phyloP scores from a whole-genome alignment of 306 rosid species.

The Notholithocarpus densiflorus region DNA sequence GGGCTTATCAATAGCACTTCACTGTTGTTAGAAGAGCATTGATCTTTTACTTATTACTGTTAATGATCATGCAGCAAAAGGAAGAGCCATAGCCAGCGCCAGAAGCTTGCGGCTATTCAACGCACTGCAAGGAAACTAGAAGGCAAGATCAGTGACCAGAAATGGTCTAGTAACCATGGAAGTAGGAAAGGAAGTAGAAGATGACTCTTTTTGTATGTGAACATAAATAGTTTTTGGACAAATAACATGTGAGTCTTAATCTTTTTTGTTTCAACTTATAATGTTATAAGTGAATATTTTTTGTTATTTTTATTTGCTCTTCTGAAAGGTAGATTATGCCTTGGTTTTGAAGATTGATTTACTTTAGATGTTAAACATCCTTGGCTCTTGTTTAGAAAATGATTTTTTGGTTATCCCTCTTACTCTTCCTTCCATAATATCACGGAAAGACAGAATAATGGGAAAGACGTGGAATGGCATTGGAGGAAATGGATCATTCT shows the following conservation, averaged over 20 bases:
- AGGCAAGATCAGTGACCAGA: constrained; percentile 39
- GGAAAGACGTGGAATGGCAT: no score
- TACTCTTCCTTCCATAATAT: no score
- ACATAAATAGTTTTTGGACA: constrained; percentile 12
- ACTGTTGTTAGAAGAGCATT: not conserved
- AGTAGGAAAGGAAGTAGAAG: constrained; percentile 47
- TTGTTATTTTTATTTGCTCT: not conserved
- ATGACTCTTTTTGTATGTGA: constrained; percentile 42
- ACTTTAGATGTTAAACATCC: not conserved
- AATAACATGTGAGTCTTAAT: constrained; percentile 16
- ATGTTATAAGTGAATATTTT: constrained; percentile 7
- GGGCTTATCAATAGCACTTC: not conserved
- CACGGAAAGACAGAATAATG: no score
- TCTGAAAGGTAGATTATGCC: not conserved
- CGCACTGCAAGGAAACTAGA: constrained; percentile 70
- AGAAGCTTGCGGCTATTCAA: constrained; percentile 66
- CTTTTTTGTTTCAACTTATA: not conserved
- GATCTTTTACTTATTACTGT: not conserved
- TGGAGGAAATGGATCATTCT: no score
- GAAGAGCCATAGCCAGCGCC: constrained; percentile 46
- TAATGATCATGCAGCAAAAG: constrained; percentile 45
- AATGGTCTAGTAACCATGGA: constrained; percentile 36
- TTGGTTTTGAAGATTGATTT: not conserved
- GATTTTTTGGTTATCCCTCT: not conserved
- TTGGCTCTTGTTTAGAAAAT: not conserved